A percentile compares a stretch with the other conserved stretches of the same genome.
phyloP scores from a whole-genome alignment of 2,329 filamentous ascomycete genomes.

The Bretziella fagacearum region DNA sequence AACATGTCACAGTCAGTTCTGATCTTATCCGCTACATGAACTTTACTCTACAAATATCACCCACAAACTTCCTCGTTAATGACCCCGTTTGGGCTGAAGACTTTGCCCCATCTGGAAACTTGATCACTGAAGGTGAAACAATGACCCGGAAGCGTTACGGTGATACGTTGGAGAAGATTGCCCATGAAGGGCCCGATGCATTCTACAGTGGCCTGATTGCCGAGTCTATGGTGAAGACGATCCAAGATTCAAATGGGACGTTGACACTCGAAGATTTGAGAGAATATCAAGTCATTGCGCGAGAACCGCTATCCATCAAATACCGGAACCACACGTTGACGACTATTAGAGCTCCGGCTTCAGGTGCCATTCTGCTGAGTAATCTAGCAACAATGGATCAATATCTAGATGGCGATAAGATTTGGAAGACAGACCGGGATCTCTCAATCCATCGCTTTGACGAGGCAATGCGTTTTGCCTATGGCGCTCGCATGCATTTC shows the following conservation, averaged over 20 bases:
- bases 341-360: constrained; percentile 55
- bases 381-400: constrained; percentile 72
- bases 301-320: constrained; percentile 45
- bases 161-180: constrained; percentile 58
- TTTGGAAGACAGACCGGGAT: constrained; percentile 28
- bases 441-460: constrained; percentile 67
- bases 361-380: constrained; percentile 57
- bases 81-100: constrained; percentile 72
- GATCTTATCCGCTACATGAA: constrained; percentile 64
- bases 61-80: constrained; percentile 48
- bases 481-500: constrained; percentile 59
- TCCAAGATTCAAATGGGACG: constrained; percentile 58
- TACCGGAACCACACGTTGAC: constrained; percentile 58
- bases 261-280: constrained; percentile 67
- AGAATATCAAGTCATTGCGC: constrained; percentile 51
- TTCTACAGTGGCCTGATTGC: constrained; percentile 63
- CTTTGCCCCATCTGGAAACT: constrained; percentile 68
- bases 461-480: constrained; percentile 80
- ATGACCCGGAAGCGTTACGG: constrained; percentile 73
- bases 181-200: constrained; percentile 49
- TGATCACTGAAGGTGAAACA: constrained; percentile 53
- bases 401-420: constrained; percentile 36
- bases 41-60: constrained; percentile 17
- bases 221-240: constrained; percentile 50
- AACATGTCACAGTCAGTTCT: constrained; percentile 36